Conservation (phyloP, 768 basidiomycete species). For the Vararia minispora region DNA sequence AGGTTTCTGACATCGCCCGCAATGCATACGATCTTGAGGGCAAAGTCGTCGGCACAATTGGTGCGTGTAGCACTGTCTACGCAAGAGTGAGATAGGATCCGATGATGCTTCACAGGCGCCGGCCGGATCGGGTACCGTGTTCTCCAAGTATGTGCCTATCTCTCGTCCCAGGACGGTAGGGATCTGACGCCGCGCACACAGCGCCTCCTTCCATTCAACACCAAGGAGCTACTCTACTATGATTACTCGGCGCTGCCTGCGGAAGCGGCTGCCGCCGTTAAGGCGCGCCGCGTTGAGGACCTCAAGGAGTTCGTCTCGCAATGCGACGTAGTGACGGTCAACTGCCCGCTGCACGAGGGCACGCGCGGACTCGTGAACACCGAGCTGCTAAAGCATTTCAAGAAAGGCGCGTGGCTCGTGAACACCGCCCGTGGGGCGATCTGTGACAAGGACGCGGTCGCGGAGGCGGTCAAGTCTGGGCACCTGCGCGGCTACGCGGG, state of each 20-base stretch:
- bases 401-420: conserved; percentile 86
- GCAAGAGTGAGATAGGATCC: too few relatives aligned
- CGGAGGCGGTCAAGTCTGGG: conserved; percentile 63
- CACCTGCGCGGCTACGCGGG: conserved; percentile 47
- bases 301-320: conserved; percentile 38
- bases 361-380: conserved; percentile 72
- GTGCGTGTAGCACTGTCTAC: too few relatives aligned
- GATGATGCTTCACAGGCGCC: too few relatives aligned
- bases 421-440: conserved; percentile 93
- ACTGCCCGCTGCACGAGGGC: conserved; percentile 80
- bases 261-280: conserved; percentile 38
- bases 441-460: conserved; percentile 74
- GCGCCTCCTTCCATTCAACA: conserved; percentile 71
- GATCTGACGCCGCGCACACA: too few relatives aligned
- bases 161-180: too few relatives aligned
- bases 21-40: conserved; percentile 83
- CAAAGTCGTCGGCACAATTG: conserved; percentile 89
- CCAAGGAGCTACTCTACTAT: conserved; percentile 86
- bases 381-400: conserved; percentile 79
- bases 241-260: conserved; percentile 69
- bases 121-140: conserved; percentile 65
- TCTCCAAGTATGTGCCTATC: too few relatives aligned
- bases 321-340: conserved; percentile 80
- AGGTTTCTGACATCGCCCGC: conserved; percentile 73
- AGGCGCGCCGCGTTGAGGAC: conserved; percentile 65